Conservation (phyloP, 2,329 filamentous ascomycete species). For the Aspergillus hiratsukae region DNA sequence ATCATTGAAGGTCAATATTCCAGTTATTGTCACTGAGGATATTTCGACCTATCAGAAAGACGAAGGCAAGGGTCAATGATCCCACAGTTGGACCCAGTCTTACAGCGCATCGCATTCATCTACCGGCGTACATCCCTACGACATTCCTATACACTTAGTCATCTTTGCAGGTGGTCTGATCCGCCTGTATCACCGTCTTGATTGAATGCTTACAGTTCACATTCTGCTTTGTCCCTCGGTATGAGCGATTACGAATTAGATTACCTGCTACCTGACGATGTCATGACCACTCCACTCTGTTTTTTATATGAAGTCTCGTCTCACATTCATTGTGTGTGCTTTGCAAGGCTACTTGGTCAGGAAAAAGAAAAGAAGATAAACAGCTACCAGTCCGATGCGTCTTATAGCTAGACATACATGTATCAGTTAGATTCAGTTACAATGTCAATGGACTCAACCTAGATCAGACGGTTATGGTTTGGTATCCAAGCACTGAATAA, state of each 20-base stretch:
- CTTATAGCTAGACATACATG: background rate
- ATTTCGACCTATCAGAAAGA: background rate
- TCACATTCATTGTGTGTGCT: background rate
- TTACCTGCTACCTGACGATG: background rate
- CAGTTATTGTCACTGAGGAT: constrained; percentile 18
- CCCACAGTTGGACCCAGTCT: background rate
- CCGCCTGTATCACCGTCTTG: background rate
- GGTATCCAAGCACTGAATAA: background rate
- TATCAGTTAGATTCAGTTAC: background rate
- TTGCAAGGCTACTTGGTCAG: background rate
- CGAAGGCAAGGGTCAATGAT: background rate
- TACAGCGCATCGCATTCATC: too few species aligned
- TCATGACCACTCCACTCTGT: background rate
- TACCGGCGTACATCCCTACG: background rate
- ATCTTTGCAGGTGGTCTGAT: background rate
- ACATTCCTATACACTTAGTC: background rate
- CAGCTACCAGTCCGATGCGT: background rate
- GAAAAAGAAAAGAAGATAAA: background rate
- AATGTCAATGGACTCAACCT: background rate
- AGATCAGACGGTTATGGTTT: background rate
- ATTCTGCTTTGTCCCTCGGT: background rate
- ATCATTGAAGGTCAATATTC: constrained; percentile 7
- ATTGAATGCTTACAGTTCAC: background rate
- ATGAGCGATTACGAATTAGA: background rate
- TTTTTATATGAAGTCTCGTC: background rate